Base-by-base conservation (phyloP, 805 yeast species). In the Millerozyma miso region DNA sequence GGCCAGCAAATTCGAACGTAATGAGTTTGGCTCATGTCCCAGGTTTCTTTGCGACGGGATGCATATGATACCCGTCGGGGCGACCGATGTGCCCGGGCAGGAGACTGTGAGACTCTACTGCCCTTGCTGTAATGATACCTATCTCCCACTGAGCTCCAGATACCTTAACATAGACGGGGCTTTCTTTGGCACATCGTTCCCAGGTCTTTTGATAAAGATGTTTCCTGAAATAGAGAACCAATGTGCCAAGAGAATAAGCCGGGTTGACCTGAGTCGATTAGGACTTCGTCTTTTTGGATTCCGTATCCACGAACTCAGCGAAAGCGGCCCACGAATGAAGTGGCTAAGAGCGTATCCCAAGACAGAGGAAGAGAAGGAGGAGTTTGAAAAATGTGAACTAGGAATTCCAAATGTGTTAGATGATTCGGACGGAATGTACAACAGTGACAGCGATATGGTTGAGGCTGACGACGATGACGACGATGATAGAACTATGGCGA, bases 81-180 rank as follows among this genome's bases (percentile, higher is more conserved):
- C 93, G 41, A 82, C 87, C 42, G 99, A 93, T 61, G 77, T 85
- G 37, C 88, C 96, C 0, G 97, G 97, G 3, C 81, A 80, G 51
- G 96, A 89, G 62, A 88, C 97, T 0, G 96, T 93, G 35, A 69
- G 97, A 51, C 74, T 93, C 38, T 93, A 83, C 62, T 93, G 99
- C 66, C 97, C 99, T 1, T 83, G 91, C 59, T 93, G 99, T 65
- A 80, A 83, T 58, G 99, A 93, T 57, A 74, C 91, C 33, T 93
- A 93, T 63, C 66, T 88, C 39, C 98, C 98, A 1, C 80, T 84
- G 43, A 83, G 89, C 43, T 81, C 90, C n/a, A 74, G 96, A 48
- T 90, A 87, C 63, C 69, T 86, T 44, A 87, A 88, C 57, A 79
- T 93, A 35, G 99, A 93, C 63, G 99, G 99, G 4, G 97, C 98